Evolutionary conservation across 163 green algal species (phyloP).

Genomic region (Scenedesmus sp.): DNA sequence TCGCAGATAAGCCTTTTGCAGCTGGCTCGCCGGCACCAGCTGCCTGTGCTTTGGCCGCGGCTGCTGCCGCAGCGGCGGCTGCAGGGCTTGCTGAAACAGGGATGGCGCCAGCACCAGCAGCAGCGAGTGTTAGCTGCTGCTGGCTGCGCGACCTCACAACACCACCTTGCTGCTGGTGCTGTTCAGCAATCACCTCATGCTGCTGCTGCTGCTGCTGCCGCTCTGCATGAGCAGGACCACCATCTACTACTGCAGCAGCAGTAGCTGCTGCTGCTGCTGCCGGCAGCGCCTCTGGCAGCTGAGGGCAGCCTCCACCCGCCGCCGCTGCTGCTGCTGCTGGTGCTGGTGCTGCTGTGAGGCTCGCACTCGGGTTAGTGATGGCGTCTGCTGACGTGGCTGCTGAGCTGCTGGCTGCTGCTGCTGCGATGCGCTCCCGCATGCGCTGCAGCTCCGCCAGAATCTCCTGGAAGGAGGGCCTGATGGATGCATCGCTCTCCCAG

Average conservation of each 20-base stretch:
- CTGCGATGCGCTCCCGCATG: slow-evolving; percentile 37
- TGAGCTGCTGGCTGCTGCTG: slow-evolving; percentile 30
- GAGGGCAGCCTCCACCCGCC: neutral
- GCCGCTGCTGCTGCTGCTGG: neutral
- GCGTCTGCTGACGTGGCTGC: neutral
- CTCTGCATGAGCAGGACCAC: neutral
- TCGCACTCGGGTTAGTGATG: neutral
- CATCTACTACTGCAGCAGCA: neutral
- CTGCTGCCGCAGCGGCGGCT: slow-evolving; percentile 22
- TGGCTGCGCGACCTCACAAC: neutral
- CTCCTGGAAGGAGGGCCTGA: slow-evolving; percentile 57
- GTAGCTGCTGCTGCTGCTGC: neutral
- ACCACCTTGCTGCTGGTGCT: slow-evolving; percentile 17
- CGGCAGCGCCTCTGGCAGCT: neutral
- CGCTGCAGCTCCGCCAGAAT: slow-evolving; percentile 61
- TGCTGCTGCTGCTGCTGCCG: neutral
- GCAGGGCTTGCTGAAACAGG: neutral
- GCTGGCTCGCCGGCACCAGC: too few species aligned
- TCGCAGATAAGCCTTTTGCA: neutral
- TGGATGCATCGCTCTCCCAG: slow-evolving; percentile 65
- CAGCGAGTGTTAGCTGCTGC: neutral
- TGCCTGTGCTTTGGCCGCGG: neutral
- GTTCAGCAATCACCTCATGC: neutral
- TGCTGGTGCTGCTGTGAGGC: neutral
- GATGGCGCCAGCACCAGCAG: neutral